Conservation (phyloP, 2,329 filamentous ascomycete genomes). For the Talaromyces sp. region DNA sequence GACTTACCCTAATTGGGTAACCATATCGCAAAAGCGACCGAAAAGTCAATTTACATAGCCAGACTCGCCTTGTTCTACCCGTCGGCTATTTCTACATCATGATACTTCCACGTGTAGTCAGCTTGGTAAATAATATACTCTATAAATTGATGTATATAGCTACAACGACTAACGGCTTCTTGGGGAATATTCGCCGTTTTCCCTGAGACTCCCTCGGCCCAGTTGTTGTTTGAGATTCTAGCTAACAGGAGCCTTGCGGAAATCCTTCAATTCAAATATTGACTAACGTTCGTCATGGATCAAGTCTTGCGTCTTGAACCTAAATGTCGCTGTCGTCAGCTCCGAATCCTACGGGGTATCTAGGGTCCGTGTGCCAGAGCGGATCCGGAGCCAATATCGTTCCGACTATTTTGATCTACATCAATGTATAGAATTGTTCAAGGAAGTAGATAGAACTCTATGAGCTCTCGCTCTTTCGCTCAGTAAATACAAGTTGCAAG, state of each 20-base stretch:
- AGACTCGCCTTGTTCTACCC: not conserved
- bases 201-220: not conserved
- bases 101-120: not conserved
- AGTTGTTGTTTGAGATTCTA: not conserved
- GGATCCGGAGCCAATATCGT: not conserved
- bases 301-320: not conserved
- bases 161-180: not conserved
- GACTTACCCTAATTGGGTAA: not conserved
- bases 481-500: slow-evolving; percentile 7
- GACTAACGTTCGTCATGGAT: not conserved
- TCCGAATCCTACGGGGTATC: not conserved
- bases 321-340: not conserved
- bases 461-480: not conserved
- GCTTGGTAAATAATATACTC: too few relatives aligned
- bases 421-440: not conserved
- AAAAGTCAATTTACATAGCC: not conserved
- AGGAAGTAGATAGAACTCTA: not conserved
- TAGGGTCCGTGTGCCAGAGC: not conserved
- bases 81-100: not conserved
- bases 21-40: not conserved
- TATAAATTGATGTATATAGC: too few relatives aligned
- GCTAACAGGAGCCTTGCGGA: not conserved
- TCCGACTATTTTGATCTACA: not conserved
- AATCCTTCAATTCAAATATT: not conserved
- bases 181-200: not conserved